Base-by-base conservation (phyloP, 179 eudicot genomes). In the Gypsophila paniculata region DNA sequence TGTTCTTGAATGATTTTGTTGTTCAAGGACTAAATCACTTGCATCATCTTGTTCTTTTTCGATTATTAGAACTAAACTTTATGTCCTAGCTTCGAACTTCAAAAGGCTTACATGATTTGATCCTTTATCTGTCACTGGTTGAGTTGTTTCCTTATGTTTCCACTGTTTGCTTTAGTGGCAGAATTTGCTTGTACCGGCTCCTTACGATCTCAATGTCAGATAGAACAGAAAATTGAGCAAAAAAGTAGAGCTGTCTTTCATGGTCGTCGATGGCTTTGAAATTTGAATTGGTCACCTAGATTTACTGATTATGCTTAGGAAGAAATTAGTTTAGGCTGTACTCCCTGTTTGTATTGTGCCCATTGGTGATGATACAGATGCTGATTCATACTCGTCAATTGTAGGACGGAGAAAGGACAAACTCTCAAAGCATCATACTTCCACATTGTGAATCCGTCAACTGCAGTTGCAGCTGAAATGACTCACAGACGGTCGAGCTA, bases 391-490 rank as follows among this genome's bases (percentile, higher is more conserved):
- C 29, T 32, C 10, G 4, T 46, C 5, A 10, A 25, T 14, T 73
- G 73, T 80, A 92, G 98, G 85, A 75, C 76, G 82, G 96, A 92
- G 77, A 88, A 82, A 81, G 98, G 98, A 62, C 88, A 90, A 74
- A 74, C 92, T 13, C 62, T 88, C 62, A 92, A 85, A 84, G 91
- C 88, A 39, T 92, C 98, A 2, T 92, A 92, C 79, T 81, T 78
- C 36, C 96, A 92, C 80, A 63, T 74, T 22, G 85, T 92, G 57
- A 80, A 86, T 71, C 86, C 90, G 2, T 72, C 76, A 32, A 90
- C 89, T 19, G 91, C 88, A 54, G 84, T 92, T 65, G 96, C 91
- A 61, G 94, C 92, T 25, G 98, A 92, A 83, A 87, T 92, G 94
- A 86, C 75, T 4, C 96, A 92, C 65, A 84, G 86, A 74, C 77